Base-by-base conservation (phyloP, 352 stramenopile genomes). In the Globisporangium barbulae region DNA sequence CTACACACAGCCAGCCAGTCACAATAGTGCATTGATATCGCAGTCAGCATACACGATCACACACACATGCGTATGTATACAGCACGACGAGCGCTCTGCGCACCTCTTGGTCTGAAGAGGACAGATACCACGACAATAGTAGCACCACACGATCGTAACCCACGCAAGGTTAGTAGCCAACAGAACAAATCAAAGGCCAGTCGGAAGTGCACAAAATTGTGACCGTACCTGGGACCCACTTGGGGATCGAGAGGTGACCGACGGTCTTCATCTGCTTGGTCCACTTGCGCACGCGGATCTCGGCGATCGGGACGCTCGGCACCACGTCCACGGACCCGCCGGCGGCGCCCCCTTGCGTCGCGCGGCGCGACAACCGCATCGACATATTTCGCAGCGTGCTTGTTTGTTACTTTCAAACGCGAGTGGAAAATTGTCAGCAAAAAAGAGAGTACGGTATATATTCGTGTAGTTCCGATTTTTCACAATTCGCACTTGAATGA, bases 251-350 rank as follows among this genome's bases (percentile, higher is more conserved):
- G 61, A 93, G 71, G 44, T 93, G 84, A 37, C 82, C 84, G n/a
- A 93, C 78, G 0, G 70, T 88, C 60, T 83, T 87, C 31, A 79
- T 39, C 69, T 91, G 79, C 61, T 82, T 87, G 28, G 62, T 83
- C 84, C 84, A 93, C 74, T 90, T 93, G 64, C 84, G 79, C 58
- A 68, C 73, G 56, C 80, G 84, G 67, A 93, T 85, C 50, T 91
- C 81, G 13, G 77, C 68, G 50, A 89, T 84, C 17, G 82, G 79
- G 3, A 73, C 74, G 61, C 73, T 68, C 9, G 79, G 77, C 15
- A 72, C 61, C 41, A 73, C 72, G 17, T 72, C 74, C 56, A 63
- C 42, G 17, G 45, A 30, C 13, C 50, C 50, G 19, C 56, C 30
- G 42, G 67, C 71, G 30, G 67, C 71, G 30, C 68, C 72, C 37